phyloP scores from a whole-genome alignment of 2,329 filamentous ascomycete species.

The Ophiostoma perfectum region DNA sequence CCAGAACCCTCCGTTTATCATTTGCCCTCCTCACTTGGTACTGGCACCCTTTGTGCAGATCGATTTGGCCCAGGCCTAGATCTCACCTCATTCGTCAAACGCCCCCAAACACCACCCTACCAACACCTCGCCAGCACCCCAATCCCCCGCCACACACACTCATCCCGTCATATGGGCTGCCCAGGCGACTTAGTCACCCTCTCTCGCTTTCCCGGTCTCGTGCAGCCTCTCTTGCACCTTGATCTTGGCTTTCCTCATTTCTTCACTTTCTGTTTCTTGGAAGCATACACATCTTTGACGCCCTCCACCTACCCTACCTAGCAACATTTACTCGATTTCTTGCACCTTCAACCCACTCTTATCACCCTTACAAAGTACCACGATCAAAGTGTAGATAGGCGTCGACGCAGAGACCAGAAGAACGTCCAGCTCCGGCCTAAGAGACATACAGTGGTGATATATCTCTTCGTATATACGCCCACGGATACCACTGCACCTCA shows the following conservation, averaged over 20 bases:
- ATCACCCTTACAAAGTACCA: not conserved
- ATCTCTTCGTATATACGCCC: not conserved
- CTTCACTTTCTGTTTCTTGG: not conserved
- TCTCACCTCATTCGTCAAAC: conserved; percentile 12
- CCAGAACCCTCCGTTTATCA: not conserved
- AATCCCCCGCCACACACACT: conserved; percentile 11
- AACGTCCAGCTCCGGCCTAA: not conserved
- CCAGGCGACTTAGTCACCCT: conserved; percentile 7
- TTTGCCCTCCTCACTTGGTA: not conserved
- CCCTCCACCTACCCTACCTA: not conserved
- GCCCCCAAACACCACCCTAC: conserved; percentile 16
- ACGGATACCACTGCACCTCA: not conserved
- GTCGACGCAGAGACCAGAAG: not conserved
- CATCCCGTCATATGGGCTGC: conserved; percentile 10
- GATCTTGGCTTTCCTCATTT: not conserved
- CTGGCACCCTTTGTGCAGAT: conserved; percentile 5
- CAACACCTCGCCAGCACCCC: not conserved
- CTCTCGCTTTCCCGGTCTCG: conserved; percentile 20
- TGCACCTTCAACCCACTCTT: not conserved
- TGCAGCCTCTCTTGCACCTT: conserved; percentile 16
- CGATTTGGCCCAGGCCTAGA: not conserved
- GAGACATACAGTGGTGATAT: not conserved
- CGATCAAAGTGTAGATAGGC: conserved; percentile 1
- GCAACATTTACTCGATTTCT: not conserved
- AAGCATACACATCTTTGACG: not conserved